Percentiles rank a stretch among this genome's conserved stretches.
Conservation (phyloP, 176 grass and related monocot genomes). For the Aegilops bicornis region DNA sequence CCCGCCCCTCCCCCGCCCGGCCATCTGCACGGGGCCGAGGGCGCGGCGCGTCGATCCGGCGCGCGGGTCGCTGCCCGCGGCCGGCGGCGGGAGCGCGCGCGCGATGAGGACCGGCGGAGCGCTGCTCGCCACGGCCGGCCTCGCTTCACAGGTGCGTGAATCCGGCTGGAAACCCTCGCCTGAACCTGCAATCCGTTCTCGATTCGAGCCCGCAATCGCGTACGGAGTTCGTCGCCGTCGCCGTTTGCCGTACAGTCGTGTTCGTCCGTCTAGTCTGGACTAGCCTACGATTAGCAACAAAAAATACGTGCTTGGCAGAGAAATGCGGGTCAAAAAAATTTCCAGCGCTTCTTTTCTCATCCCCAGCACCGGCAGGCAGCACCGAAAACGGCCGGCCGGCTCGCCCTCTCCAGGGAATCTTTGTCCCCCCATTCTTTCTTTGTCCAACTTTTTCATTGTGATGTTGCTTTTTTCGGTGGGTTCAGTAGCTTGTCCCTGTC, state of each 20-base stretch:
- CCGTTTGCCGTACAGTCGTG: no score
- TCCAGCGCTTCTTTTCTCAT: not conserved
- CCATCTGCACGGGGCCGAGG: not conserved
- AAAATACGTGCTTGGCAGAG: not conserved
- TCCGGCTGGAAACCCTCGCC: no score
- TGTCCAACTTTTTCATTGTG: not conserved
- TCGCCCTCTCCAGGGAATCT: no score
- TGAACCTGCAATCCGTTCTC: not conserved
- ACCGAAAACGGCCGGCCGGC: no score
- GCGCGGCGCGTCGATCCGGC: not conserved
- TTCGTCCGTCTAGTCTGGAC: not conserved
- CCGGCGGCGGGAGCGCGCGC: no score
- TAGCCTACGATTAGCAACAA: not conserved
- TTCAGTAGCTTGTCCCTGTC: not conserved
- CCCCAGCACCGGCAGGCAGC: not conserved
- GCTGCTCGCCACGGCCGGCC: not conserved
- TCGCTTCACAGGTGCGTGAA: not conserved
- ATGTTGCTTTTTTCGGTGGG: not conserved
- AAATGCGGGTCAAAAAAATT: not conserved
- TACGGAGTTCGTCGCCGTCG: not conserved
- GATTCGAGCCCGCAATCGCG: not conserved
- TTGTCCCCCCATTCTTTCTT: no score
- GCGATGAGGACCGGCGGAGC: not conserved
- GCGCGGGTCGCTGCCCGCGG: no score
- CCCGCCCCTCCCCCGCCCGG: not conserved